These are phyloP conservation scores for Solanum hybrid DNA, from an alignment of 305 asterid species.

Conservation along the genomic window DNA sequence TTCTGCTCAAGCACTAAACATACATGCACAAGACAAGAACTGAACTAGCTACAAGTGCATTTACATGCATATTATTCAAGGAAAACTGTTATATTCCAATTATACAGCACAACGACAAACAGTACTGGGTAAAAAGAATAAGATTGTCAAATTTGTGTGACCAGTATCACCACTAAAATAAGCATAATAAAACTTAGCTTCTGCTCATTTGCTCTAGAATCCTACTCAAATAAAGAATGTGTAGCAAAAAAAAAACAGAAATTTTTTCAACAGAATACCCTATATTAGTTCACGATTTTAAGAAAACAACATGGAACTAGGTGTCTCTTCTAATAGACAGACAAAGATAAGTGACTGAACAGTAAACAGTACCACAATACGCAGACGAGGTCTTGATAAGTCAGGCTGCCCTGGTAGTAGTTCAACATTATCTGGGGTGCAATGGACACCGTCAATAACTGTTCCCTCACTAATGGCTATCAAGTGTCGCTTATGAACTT, in stretches of 20 bases:
- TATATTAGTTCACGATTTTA: background rate
- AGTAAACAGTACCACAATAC: conserved; percentile 64
- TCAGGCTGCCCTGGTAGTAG: conserved; percentile 76
- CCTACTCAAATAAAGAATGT: background rate
- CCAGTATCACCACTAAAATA: background rate
- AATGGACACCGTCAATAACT: conserved; percentile 67
- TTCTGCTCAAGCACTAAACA: background rate
- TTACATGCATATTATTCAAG: background rate
- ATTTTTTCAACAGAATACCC: too few species aligned
- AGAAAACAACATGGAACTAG: background rate
- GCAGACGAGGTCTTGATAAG: conserved; percentile 62
- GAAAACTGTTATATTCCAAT: background rate
- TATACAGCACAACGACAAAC: background rate
- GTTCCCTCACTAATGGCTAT: conserved; percentile 79
- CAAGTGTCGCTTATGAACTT: conserved; percentile 61
- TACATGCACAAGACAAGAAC: background rate
- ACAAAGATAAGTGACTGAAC: background rate
- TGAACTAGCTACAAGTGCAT: background rate
- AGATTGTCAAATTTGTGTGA: background rate
- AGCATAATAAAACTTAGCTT: background rate
- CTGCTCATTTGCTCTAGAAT: background rate
- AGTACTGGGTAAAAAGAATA: background rate
- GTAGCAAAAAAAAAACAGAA: background rate
- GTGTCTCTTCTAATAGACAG: background rate
- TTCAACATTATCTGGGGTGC: conserved; percentile 83